Percentiles rank a stretch among this genome's conserved stretches.
Evolutionary conservation across 2,329 filamentous ascomycete species (phyloP).

Genomic region (Pyricularia sp.): DNA sequence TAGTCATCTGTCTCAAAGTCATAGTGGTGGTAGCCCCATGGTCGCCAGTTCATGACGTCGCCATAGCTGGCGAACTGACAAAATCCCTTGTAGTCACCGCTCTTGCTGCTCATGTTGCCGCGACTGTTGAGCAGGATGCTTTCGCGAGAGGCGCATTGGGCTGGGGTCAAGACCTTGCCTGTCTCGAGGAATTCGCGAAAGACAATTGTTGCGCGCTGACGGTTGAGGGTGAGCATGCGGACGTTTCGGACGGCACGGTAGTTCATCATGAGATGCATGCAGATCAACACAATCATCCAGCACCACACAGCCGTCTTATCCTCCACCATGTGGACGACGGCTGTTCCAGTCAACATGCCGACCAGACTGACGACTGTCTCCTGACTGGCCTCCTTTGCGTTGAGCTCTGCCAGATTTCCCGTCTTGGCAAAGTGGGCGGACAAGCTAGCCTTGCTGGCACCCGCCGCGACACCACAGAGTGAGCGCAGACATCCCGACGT

Average conservation of each 20-base stretch:
- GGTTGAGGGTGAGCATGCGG: slow-evolving; percentile 70
- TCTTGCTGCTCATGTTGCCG: slow-evolving; percentile 28
- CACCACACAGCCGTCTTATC: slow-evolving; percentile 60
- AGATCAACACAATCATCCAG: slow-evolving; percentile 57
- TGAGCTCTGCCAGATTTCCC: slow-evolving; percentile 84
- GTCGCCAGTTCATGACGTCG: slow-evolving; percentile 18
- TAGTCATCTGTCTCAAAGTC: slow-evolving; percentile 35
- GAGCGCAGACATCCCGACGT: slow-evolving; percentile 37
- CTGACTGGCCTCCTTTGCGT: slow-evolving; percentile 89
- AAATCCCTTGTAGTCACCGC: slow-evolving; percentile 18
- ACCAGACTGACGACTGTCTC: slow-evolving; percentile 84
- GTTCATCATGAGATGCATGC: slow-evolving; percentile 71
- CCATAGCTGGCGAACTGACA: slow-evolving; percentile 26
- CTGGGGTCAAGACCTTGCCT: slow-evolving; percentile 44
- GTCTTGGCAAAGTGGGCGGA: slow-evolving; percentile 82
- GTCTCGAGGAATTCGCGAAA: slow-evolving; percentile 44
- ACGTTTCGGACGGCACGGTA: slow-evolving; percentile 76
- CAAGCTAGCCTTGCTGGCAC: slow-evolving; percentile 78
- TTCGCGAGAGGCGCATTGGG: slow-evolving; percentile 51
- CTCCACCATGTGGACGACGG: slow-evolving; percentile 66
- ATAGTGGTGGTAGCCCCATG: slow-evolving; percentile 20
- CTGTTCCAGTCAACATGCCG: slow-evolving; percentile 72
- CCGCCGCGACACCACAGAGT: slow-evolving; percentile 81
- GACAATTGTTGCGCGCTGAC: slow-evolving; percentile 72
- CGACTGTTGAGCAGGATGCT: slow-evolving; percentile 46